Conservation (phyloP, 2,329 filamentous ascomycete species). For the Fusarium sp. region DNA sequence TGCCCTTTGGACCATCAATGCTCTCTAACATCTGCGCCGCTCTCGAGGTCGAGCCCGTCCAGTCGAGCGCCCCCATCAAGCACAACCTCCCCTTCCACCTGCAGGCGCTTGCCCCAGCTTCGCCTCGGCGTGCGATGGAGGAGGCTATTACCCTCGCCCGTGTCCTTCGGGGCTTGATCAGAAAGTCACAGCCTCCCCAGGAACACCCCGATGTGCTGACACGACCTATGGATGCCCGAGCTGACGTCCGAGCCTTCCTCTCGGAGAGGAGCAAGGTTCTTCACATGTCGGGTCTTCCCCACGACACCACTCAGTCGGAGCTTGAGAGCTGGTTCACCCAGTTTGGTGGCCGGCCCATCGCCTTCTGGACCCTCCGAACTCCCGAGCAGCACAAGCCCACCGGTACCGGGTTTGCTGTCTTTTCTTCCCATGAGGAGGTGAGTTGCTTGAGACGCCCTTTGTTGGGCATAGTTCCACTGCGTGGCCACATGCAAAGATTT, state of each 20-base stretch:
- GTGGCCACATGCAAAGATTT: not conserved
- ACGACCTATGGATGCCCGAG: conserved; percentile 94
- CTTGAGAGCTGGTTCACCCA: conserved; percentile 99
- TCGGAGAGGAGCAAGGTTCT: conserved; percentile 97
- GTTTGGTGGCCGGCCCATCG: conserved; percentile 96
- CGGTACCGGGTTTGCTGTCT: conserved; percentile 96
- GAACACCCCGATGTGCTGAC: conserved; percentile 96
- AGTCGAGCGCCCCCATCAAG: conserved; percentile 97
- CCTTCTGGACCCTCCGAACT: conserved; percentile 98
- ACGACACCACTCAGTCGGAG: conserved; percentile 98
- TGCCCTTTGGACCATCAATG: conserved; percentile 95
- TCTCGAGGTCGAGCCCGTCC: conserved; percentile 96
- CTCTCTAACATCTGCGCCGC: conserved; percentile 98
- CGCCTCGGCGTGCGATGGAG: conserved; percentile 95
- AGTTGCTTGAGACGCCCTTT: conserved; percentile 49
- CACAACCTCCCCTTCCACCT: conserved; percentile 98
- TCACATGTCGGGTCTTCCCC: conserved; percentile 96
- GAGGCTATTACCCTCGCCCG: conserved; percentile 94
- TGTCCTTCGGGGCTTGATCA: conserved; percentile 90
- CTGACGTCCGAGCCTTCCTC: conserved; percentile 95
- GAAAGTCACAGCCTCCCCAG: conserved; percentile 93
- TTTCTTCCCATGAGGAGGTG: conserved; percentile 99
- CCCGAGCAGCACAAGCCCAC: conserved; percentile 99
- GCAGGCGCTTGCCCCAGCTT: conserved; percentile 94
- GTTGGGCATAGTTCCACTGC: not conserved